Conservation (phyloP, 2,329 filamentous ascomycete genomes). For the Phialophora expanda region DNA sequence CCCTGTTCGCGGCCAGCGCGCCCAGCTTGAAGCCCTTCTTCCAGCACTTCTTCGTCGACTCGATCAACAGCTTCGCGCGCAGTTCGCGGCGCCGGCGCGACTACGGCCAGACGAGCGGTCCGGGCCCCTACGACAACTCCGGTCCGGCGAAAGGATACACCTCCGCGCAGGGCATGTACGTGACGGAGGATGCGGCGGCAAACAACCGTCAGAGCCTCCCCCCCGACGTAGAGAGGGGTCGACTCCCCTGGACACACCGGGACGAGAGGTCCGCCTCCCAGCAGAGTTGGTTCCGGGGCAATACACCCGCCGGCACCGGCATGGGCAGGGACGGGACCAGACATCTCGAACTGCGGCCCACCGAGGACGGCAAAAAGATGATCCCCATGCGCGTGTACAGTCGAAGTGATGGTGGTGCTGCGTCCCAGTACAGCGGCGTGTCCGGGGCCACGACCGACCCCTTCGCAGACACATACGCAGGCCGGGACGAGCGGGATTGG, state of each 20-base stretch:
- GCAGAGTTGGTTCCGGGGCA: conserved; percentile 27
- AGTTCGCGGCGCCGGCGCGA: conserved; percentile 17
- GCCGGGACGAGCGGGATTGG: not conserved
- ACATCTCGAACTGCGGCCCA: conserved; percentile 72
- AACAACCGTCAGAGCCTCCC: conserved; percentile 13
- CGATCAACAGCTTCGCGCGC: conserved; percentile 23
- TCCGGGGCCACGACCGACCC: not conserved
- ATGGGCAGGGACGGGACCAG: conserved; percentile 54
- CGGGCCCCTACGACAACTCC: not conserved
- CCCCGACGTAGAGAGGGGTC: not conserved
- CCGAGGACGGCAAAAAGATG: conserved; percentile 33
- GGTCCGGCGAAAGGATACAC: not conserved
- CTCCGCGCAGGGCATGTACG: not conserved
- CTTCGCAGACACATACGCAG: not conserved
- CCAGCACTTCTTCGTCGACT: conserved; percentile 29
- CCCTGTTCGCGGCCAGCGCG: conserved; percentile 43
- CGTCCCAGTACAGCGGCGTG: not conserved
- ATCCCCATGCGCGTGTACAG: conserved; percentile 36
- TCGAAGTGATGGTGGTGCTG: not conserved
- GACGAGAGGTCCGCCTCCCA: conserved; percentile 16
- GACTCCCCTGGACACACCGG: not conserved
- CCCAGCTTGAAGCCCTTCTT: conserved; percentile 43
- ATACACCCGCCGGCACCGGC: conserved; percentile 60
- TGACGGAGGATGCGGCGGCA: not conserved
- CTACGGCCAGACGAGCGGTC: conserved; percentile 1